Base-by-base conservation (phyloP, 164 flowering plant species). In the Aristolochia californica region DNA sequence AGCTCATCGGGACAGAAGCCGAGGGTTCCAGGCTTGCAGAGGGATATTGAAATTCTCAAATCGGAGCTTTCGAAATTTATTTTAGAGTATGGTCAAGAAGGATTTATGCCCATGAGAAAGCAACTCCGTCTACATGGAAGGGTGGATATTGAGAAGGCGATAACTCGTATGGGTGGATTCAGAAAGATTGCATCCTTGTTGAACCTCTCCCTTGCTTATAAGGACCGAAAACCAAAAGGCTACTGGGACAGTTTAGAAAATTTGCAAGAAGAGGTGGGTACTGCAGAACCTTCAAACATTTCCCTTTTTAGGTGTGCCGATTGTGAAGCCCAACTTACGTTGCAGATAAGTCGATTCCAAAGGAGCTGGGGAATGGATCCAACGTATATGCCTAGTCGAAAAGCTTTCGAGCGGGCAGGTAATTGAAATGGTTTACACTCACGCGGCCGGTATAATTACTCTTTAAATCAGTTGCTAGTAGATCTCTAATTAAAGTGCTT, bases 31-130 rank as follows among this genome's bases (percentile, higher is more conserved):
- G 98, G 98, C 58, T 69, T 91, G 72, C 98, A 86, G 61, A 82
- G 75, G 64, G 86, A 91, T 66, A 72, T 87, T 51, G 91, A 88
- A 65, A 72, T 88, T 64, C 82, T 91, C 21, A 84, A 91, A 69
- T 54, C 78, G 43, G 98, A 91, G 74, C 80, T 88, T 25, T 62
- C 75, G 51, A 68, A 60, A 48, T 91, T 86, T 68, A 80, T 91
- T 55, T 67, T 82, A 50, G 78, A 84, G 56, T 77, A 84, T 45
- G 96, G 98, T 49, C 95, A 82, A 64, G 95, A 87, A 76, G 96
- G 96, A 47, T 91, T 86, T 68, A 91, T 91, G 98, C 98, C 98
- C 13, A 87, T 91, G 98, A 78, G 98, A 69, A 91, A 88, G 72
- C 89, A 88, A 62, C 91, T 91, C 43, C 81, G 96, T 45, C 52